Conservation (phyloP, 805 yeast genomes). For the Candida corydali region DNA sequence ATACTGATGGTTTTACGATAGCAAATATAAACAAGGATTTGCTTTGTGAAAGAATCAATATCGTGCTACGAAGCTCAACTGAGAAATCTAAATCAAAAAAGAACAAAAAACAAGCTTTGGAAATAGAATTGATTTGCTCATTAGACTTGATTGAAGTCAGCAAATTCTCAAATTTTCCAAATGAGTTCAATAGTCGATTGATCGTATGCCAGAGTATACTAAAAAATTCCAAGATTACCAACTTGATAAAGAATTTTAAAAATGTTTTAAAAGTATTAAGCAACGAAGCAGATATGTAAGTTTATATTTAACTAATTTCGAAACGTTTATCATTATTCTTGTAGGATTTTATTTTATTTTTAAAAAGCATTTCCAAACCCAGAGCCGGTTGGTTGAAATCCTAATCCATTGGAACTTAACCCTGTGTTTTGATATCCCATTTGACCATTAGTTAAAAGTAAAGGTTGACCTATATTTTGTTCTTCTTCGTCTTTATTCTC, state of each 20-base stretch:
- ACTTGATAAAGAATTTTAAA: constrained; percentile 15
- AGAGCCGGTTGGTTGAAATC: constrained; percentile 17
- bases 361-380: constrained; percentile 51
- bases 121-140: constrained; percentile 20
- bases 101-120: constrained; percentile 3
- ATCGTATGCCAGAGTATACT: constrained; percentile 14
- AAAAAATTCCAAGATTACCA: constrained; percentile 12
- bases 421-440: constrained; percentile 39
- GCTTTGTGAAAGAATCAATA: constrained; percentile 19
- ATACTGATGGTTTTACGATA: constrained; percentile 10
- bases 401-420: constrained; percentile 68
- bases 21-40: constrained; percentile 20
- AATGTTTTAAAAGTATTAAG: constrained; percentile 9
- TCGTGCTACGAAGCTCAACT: constrained; percentile 1
- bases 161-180: constrained; percentile 4
- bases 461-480: constrained; percentile 57
- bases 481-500: constrained; percentile 44
- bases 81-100: background rate
- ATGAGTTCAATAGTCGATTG: constrained; percentile 3
- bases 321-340: too few species aligned
- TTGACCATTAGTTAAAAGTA: constrained; percentile 77
- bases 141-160: constrained; percentile 15
- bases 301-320: too few species aligned
- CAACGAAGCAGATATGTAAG: too few species aligned
- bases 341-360: too few species aligned